Evolutionary conservation across 108 stramenopile species (phyloP), one percentile per base, ranked within the genome.

Genomic region (Craspedostauros australis): DNA sequence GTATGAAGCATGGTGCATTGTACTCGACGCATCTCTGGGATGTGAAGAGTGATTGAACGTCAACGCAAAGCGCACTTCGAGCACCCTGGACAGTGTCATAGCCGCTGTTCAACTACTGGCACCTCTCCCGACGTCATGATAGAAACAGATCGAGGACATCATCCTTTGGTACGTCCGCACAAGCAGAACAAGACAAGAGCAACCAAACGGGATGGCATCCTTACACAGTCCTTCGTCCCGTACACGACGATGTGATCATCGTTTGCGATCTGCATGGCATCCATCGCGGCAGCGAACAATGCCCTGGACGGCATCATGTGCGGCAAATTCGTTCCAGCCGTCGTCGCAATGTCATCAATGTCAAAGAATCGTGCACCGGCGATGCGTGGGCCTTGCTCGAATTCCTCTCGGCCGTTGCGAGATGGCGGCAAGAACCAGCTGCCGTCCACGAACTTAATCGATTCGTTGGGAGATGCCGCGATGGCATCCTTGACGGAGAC

Each of bases 221-320:
- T 36, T 3, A 57, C 19, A 43, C 62, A 80, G 34, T 39, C 78
- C 48, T 55, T 50, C 24, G 49, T 72, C 20, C 79, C 88, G 44
- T 89, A 89, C 11, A 89, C 58, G 28, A 89, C 66, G 0, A 89
- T 18, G 50, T 80, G 72, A 66, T 80, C 76, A 14, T 48, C 42
- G 24, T 69, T 72, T 7, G 28, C 19, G 26, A 81, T 67, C 19
- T 60, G 54, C 62, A 79, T 69, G 36, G 73, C 76, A 78, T 89
- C 83, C 88, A 89, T 89, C 39, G 68, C 73, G 12, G 80, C 60
- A 20, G 47, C 56, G 37, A 82, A 85, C 5, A 89, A 36, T 15
- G 52, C 11, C 31, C 57, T 39, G 1, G 72, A 40, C n/a, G 88
- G 88, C 74, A 85, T 83, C 88, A 89, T 89, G 64, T 89, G 88